Percentiles rank a stretch among this genome's conserved stretches.
Evolutionary conservation across 1,284 basidiomycete species (phyloP).

Genomic region (Trichosporon sp.): DNA sequence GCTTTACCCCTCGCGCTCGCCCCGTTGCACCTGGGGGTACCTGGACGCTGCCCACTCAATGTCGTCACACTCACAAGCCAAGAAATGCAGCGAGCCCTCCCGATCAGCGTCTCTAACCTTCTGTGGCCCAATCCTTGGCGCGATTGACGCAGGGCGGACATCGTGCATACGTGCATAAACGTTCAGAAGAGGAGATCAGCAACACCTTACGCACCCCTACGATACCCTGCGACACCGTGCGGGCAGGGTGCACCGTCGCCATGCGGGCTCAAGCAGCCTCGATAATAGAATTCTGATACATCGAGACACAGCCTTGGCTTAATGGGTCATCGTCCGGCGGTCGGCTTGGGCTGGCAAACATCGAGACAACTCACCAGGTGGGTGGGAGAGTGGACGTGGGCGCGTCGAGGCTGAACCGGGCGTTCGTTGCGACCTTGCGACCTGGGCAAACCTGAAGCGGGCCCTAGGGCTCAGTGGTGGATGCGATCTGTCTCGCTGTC

Average conservation of each 20-base stretch:
- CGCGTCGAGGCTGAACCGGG: too few relatives aligned
- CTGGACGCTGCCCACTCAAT: too few relatives aligned
- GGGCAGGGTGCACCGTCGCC: neutral
- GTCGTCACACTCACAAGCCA: too few relatives aligned
- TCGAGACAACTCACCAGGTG: neutral
- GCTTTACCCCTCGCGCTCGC: too few relatives aligned
- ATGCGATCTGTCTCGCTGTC: neutral
- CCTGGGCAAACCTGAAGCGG: neutral
- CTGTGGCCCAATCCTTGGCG: neutral
- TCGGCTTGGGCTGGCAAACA: neutral
- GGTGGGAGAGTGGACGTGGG: too few relatives aligned
- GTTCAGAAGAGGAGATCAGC: neutral
- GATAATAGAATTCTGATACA: constrained; percentile 1
- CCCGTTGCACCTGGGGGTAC: too few relatives aligned
- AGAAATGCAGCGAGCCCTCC: too few relatives aligned
- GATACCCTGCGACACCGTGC: neutral
- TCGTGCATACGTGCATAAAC: neutral
- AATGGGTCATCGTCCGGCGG: too few relatives aligned
- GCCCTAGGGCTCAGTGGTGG: too few relatives aligned
- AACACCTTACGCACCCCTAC: too few relatives aligned
- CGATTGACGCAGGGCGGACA: neutral
- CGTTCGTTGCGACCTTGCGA: too few relatives aligned
- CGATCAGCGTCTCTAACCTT: neutral
- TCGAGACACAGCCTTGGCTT: neutral
- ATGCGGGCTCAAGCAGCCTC: neutral